A percentile compares a stretch with the other conserved stretches of the same genome.
Conservation (phyloP, 148 eudicot species). For the Heliamphora exappendiculata region DNA sequence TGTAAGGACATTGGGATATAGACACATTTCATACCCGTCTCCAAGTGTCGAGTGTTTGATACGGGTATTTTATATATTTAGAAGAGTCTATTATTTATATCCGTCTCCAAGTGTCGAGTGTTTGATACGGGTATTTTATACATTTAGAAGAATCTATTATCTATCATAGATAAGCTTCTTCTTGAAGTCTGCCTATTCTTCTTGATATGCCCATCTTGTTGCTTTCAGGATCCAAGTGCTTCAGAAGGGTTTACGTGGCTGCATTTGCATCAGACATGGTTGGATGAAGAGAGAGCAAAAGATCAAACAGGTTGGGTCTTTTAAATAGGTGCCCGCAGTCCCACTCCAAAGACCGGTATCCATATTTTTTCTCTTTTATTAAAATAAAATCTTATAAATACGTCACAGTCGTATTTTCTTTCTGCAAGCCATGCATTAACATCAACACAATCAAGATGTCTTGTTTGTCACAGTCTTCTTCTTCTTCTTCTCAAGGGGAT, state of each 20-base stretch:
- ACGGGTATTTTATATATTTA: too few relatives aligned
- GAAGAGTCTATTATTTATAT: too few relatives aligned
- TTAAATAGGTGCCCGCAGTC: constrained; percentile 18
- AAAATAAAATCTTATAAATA: background rate
- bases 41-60: too few relatives aligned
- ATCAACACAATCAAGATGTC: background rate
- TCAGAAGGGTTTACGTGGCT: constrained; percentile 57
- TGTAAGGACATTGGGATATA: too few relatives aligned
- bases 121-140: too few relatives aligned
- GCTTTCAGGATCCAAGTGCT: constrained; percentile 35
- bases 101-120: too few relatives aligned
- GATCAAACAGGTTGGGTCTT: constrained; percentile 37
- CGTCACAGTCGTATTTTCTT: background rate
- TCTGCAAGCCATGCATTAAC: background rate
- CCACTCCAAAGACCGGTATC: background rate
- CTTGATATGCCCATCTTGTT: constrained; percentile 6
- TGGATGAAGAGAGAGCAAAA: constrained; percentile 30
- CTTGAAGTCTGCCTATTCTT: background rate
- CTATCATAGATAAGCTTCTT: background rate
- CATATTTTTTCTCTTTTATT: background rate
- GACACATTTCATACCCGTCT: too few relatives aligned
- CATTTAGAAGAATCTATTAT: too few relatives aligned
- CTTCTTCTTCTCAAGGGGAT: background rate
- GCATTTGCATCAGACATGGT: constrained; percentile 69
- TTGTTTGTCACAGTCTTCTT: background rate